Base-by-base conservation (phyloP, 768 basidiomycete genomes). In the Rubroboletus satanas region DNA sequence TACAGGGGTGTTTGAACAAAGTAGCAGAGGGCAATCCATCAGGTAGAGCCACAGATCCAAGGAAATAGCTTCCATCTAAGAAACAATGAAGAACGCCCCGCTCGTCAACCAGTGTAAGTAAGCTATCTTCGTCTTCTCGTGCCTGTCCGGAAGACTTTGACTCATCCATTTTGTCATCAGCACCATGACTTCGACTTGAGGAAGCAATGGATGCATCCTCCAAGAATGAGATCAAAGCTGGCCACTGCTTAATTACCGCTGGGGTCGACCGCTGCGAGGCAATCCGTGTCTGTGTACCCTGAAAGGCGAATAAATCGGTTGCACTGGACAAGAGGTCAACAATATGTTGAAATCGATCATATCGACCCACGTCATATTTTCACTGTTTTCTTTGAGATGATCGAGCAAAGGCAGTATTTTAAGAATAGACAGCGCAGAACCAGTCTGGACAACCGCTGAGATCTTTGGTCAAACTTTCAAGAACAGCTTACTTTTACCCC, bases 301-400 rank as follows among this genome's bases (percentile, higher is more conserved):
- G 86, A 65, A 91, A 90, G 38, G 88, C 85, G 67, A 93, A 93
- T 38, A 92, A 71, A 71, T 91, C 86, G 51, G 84, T 84, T 8
- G 86, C 85, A 53, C 90, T 92, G 68, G 55, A 51, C 33, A 23
- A 39, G 42, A 64, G 35, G 67, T 68, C 52, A 58, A 41, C 53
- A 46, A 49, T 35, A 38, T 46, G 53, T 52, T 44, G 33, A 33
- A 44, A 45, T 51, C n/a, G 35, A 52, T 50, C 42, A 36, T 18
- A 58, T 49, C 23, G 49, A 73, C 82, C 59, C 64, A 91, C 90
- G 83, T 86, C 62, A 82, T 67, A 55, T 81, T 80, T 62, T 84
- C 81, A 15, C 76, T 73, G n/a, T 86, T 83, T 61, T 88, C 88
- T 58, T 80, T 81, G 35, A 88, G 71, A 49, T 77, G 75, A 62